Base-by-base conservation (phyloP, 208 protist genomes). In the Trypanosoma theileri region DNA sequence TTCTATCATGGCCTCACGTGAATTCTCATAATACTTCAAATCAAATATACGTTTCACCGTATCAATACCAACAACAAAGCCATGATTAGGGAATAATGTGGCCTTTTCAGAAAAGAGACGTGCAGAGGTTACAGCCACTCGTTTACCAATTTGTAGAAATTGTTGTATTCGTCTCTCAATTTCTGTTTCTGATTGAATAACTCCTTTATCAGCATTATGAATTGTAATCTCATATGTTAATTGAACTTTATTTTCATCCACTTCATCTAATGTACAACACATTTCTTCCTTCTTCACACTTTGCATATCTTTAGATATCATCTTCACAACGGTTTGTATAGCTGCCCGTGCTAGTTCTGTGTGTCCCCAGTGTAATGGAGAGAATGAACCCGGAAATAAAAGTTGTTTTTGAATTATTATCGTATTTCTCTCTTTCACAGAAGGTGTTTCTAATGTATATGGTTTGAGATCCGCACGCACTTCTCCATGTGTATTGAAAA, bases 281-380 rank as follows among this genome's bases (percentile, higher is more conserved):
- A 6, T 40, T 31, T 52, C 17, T 11, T n/a, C n/a, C n/a, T n/a
- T n/a, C n/a, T n/a, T n/a, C n/a, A n/a, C n/a, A n/a, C n/a, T n/a
- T n/a, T n/a, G n/a, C n/a, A n/a, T n/a, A n/a, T n/a, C 10, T 48
- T 48, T 48, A 48, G 10, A n/a, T 48, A 9, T n/a, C 16, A 17
- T n/a, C 1, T 48, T 48, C 16, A 48, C 1, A 14, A 48, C 11
- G 11, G 64, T 72, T 24, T 58, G 59, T 6, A 46, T 41, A 10
- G 83, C 84, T 3, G 77, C 83, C 14, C 71, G 75, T 11, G 71
- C 84, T 12, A 93, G 76, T 71, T 91, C 84, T 4, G 82, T 89
- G 77, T 93, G 88, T 6, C 88, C 88, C 71, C 82, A 91, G 67
- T 93, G 88, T 52, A 93, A 66, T 4, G 88, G 88, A 55, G 75